These are phyloP conservation scores for Boletus sp. DNA, from an alignment of 768 basidiomycete species.

Conservation along the genomic window DNA sequence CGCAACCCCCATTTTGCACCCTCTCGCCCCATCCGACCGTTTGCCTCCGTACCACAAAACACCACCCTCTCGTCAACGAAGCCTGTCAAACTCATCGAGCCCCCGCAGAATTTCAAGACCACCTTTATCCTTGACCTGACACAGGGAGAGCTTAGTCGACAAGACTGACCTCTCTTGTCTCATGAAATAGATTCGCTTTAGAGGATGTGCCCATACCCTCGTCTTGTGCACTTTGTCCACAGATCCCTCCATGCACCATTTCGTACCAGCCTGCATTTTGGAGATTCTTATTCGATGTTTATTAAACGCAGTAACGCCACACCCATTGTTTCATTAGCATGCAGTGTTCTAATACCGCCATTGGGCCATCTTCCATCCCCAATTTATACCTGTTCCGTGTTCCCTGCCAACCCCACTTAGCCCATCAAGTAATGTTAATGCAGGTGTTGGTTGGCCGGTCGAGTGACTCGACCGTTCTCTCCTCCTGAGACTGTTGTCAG, in stretches of 20 bases:
- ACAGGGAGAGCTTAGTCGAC: constrained; percentile 78
- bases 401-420: background rate
- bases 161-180: constrained; percentile 39
- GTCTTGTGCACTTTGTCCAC: background rate
- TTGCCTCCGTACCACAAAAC: constrained; percentile 53
- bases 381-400: constrained; percentile 2
- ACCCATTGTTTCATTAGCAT: constrained; percentile 19
- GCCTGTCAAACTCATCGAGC: constrained; percentile 74
- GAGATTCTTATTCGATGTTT: constrained; percentile 25
- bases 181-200: background rate
- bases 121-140: constrained; percentile 79
- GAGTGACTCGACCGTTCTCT: background rate
- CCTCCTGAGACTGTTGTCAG: background rate
- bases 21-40: constrained; percentile 78
- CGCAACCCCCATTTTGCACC: constrained; percentile 58
- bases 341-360: constrained; percentile 17
- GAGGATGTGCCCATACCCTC: background rate
- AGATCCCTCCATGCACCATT: background rate
- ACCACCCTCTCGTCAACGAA: constrained; percentile 34
- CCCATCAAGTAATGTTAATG: background rate
- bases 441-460: background rate
- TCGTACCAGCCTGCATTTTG: background rate
- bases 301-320: constrained; percentile 5
- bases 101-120: constrained; percentile 66
- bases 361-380: background rate